Evolutionary conservation across 306 rosid genomes (phyloP), one percentile per base, ranked within the genome.

Genomic region (Trifolium fragiferum): DNA sequence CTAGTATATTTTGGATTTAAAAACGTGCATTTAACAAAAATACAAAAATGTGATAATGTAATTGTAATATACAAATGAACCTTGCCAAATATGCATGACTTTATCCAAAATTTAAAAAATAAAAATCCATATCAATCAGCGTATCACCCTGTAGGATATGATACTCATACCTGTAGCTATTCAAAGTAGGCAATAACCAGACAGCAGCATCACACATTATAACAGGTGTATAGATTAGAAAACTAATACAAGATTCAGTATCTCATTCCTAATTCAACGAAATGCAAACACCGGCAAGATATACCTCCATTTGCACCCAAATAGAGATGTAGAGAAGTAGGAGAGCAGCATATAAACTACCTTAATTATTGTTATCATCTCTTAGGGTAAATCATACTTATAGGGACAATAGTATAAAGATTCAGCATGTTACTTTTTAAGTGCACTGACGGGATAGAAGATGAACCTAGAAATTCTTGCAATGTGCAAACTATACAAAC

Each of bases 261-360:
- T 14, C 4, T 49, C 58, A 40, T 70, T 23, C 69, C 58, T 74
- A 5, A 65, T 67, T 66, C 60, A 15, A 73, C 66, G 69, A 51
- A 64, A 51, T 66, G 69, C 68, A 69, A 77, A 73, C 16, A 73
- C 69, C 54, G 19, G 46, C 12, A 46, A 77, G 33, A 72, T 68
- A 35, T 59, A 72, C 76, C 30, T 72, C 46, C 33, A 37, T 47
- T 70, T 10, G 9, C 23, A 19, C 46, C 57, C 20, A 33, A 62
- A 58, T 32, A 73, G 14, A 41, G 12, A 65, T 15, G 20, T 13
- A 61, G 35, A 49, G 20, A 68, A 49, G 66, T 40, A 72, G 72
- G 10, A 38, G 50, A 68, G 46, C 35, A 27, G 70, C 15, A 51
- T 41, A 53, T 50, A 73, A 43, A 73, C 53, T 30, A 49, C 64